These are phyloP conservation scores for Lentinula raphanica DNA, from an alignment of 768 basidiomycete genomes.

Conservation along the genomic window DNA sequence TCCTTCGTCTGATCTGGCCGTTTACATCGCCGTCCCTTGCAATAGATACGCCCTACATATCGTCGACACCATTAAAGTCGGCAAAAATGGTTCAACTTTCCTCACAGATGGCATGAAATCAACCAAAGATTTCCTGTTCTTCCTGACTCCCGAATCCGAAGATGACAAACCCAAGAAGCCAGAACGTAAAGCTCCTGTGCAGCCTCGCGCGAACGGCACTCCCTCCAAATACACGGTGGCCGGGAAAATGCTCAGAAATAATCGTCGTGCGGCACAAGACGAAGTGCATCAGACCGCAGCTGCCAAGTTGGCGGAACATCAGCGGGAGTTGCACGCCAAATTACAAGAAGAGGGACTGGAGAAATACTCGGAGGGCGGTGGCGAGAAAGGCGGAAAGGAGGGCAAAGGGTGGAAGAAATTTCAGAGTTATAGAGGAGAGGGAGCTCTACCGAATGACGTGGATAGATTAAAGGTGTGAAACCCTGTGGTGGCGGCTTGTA, in stretches of 20 bases:
- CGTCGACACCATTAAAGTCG: conserved; percentile 83
- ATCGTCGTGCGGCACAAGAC: conserved; percentile 81
- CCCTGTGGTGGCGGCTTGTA: not conserved
- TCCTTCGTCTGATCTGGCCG: not conserved
- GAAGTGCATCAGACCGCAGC: conserved; percentile 75
- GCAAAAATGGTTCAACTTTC: conserved; percentile 55
- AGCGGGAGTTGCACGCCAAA: conserved; percentile 70
- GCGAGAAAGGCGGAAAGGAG: conserved; percentile 69
- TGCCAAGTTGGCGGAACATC: conserved; percentile 83
- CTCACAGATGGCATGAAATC: conserved; percentile 84
- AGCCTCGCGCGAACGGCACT: conserved; percentile 57
- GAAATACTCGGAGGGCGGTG: conserved; percentile 79
- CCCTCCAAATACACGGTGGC: conserved; percentile 69
- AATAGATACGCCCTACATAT: conserved; percentile 82
- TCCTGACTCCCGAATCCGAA: conserved; percentile 60
- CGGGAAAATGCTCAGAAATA: conserved; percentile 84
- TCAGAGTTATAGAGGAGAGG: conserved; percentile 95
- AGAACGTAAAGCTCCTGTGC: conserved; percentile 45
- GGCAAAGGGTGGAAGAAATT: conserved; percentile 94
- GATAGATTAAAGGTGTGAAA: conserved; percentile 68
- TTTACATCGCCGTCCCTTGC: too few species aligned
- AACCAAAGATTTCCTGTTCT: conserved; percentile 85
- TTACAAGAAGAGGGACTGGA: conserved; percentile 78
- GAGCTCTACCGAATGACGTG: conserved; percentile 78
- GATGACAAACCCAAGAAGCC: conserved; percentile 54